Evolutionary conservation across 176 grass and related monocot genomes (phyloP), one percentile per base, ranked within the genome.

Genomic region (Ampelocalamus luodianensis): DNA sequence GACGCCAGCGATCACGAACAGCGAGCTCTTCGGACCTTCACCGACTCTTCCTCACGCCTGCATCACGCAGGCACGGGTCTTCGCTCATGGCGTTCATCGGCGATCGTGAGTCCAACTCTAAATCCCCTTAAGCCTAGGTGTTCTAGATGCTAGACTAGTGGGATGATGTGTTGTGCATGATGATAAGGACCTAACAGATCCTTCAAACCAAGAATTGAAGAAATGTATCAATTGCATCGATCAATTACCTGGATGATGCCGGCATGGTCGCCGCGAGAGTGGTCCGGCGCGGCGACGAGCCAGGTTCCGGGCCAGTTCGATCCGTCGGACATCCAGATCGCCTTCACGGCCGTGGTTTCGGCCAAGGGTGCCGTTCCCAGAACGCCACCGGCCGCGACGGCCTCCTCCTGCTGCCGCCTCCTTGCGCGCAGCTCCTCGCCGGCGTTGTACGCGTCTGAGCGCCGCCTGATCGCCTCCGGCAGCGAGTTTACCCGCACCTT

Each of bases 381-480:
- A 32, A 44, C 24, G 2, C 72, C 66, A 50, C 83, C 89, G 6
- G 65, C 84, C 15, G 89, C 85, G 32, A 79, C 43, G 55, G 83
- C 87, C 27, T 87, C 85, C 87, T 93, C 87, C n/a, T 90, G 79
- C 54, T 80, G 83, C 54, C 80, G 63, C 17, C 90, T 68, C 76
- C 89, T 82, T 8, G 87, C 69, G 3, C 91, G 77, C n/a, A 99
- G 62, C 81, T 99, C 96, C 64, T 99, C 91, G 8, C 94, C 91
- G 3, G 96, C 90, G 49, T 99, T 99, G 74, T 98, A 98, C 0
- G 96, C 96, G 9, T 98, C 96, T 1, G 96, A 98, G 49, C 96
- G 83, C 36, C 96, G 73, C 4, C 96, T 71, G 11, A 95, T 99
- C 5, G 86, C 89, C 34, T 96, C 96, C 0, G 96, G 80, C 60